These are phyloP conservation scores for Rhizophagus sp. DNA, from an alignment of 192 early-diverging fungal genomes.

Conservation along the genomic window DNA sequence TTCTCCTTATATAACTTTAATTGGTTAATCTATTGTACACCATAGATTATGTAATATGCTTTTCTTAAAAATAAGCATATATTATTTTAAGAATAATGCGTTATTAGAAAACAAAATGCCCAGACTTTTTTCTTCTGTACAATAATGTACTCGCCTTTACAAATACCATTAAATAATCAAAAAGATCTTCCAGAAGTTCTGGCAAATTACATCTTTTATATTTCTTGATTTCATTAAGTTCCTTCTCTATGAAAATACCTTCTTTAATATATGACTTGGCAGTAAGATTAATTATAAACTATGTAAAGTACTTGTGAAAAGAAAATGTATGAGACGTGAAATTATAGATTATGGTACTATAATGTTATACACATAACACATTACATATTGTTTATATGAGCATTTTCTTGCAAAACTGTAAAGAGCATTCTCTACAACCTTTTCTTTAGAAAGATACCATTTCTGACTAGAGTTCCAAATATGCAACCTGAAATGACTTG, in stretches of 20 bases:
- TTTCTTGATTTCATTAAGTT: constrained; percentile 1
- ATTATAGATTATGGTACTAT: background rate
- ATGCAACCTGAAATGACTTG: too few relatives aligned
- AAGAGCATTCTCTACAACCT: too few relatives aligned
- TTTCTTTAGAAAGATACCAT: too few relatives aligned
- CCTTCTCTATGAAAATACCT: constrained; percentile 3
- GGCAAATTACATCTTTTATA: constrained; percentile 13
- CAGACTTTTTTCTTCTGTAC: background rate
- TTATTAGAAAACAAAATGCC: background rate
- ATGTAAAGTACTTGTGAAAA: constrained; percentile 20
- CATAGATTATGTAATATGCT: background rate
- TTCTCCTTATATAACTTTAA: constrained; percentile 1
- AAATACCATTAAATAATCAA: constrained; percentile 6
- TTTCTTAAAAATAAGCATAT: background rate
- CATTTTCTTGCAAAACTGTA: too few relatives aligned
- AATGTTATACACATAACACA: too few relatives aligned
- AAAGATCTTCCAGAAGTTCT: constrained; percentile 19
- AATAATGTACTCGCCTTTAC: too few relatives aligned
- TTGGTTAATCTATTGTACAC: background rate
- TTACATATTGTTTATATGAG: too few relatives aligned
- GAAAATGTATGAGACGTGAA: constrained; percentile 8
- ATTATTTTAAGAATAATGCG: background rate
- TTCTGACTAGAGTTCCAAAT: too few relatives aligned
- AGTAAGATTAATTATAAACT: constrained; percentile 33
- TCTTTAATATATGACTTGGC: constrained; percentile 1